Percentiles rank a stretch among this genome's conserved stretches.
Evolutionary conservation across 208 protist species (phyloP).

Genomic region (Crithidia brevicula): DNA sequence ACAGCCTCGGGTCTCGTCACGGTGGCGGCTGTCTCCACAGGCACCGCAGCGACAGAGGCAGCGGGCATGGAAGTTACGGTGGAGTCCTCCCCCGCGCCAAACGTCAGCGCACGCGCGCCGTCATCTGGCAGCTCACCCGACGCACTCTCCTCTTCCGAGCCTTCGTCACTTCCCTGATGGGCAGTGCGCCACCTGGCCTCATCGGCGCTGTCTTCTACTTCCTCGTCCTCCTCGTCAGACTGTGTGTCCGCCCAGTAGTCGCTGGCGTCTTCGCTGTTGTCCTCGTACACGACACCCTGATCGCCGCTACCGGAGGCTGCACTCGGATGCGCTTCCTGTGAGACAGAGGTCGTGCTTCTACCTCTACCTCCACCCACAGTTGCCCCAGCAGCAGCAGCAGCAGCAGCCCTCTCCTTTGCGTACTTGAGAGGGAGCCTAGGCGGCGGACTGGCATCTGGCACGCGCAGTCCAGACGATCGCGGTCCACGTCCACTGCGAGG

Average conservation of each 20-base stretch:
- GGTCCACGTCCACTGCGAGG: neutral
- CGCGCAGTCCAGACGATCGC: neutral
- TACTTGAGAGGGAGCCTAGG: slow-evolving; percentile 13
- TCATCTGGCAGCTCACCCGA: too few species aligned
- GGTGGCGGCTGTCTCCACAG: neutral
- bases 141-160: neutral
- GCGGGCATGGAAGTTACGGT: neutral
- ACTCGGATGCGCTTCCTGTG: too few species aligned
- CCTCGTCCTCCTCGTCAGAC: neutral
- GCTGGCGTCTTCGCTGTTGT: neutral
- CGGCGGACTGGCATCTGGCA: slow-evolving; percentile 11
- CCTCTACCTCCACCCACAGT: neutral
- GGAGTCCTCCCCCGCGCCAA: neutral
- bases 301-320: neutral
- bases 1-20: neutral
- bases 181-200: too few species aligned
- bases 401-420: neutral
- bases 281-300: slow-evolving; percentile 3
- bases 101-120: neutral
- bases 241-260: too few species aligned
- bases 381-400: neutral
- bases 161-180: too few species aligned
- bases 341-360: neutral
- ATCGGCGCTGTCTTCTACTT: too few species aligned
- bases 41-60: neutral